Percentiles rank a stretch among this genome's conserved stretches.
These are phyloP conservation scores for Dichotomocladium elegans DNA, from an alignment of 371 early-diverging fungal species.

Conservation along the genomic window DNA sequence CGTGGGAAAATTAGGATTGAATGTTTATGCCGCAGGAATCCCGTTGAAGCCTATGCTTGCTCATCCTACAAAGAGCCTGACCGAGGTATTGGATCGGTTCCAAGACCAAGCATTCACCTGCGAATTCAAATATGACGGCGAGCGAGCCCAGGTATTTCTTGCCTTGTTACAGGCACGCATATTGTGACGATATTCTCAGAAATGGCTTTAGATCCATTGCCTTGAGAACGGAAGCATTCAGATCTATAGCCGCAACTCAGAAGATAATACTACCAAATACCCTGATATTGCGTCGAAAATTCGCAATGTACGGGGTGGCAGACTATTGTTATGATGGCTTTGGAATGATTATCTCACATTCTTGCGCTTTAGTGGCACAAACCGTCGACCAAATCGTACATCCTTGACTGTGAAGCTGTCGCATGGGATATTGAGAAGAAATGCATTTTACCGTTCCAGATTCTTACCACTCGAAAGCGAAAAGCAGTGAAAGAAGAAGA, in stretches of 20 bases:
- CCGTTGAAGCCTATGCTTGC: constrained; percentile 99
- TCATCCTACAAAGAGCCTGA: constrained; percentile 95
- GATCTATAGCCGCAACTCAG: constrained; percentile 97
- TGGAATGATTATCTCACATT: not conserved
- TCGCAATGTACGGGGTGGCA: constrained; percentile 42
- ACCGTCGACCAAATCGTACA: constrained; percentile 75
- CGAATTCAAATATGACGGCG: constrained; percentile 99
- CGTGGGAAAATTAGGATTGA: too few relatives aligned
- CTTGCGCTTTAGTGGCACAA: constrained; percentile 55
- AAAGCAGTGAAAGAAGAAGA: constrained; percentile 91
- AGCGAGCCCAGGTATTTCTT: constrained; percentile 89
- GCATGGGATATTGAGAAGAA: constrained; percentile 93
- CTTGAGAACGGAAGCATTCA: constrained; percentile 68
- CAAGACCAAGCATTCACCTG: constrained; percentile 91
- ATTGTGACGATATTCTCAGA: too few relatives aligned
- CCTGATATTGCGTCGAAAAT: constrained; percentile 86
- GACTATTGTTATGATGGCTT: too few relatives aligned
- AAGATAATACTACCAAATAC: constrained; percentile 94
- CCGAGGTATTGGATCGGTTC: constrained; percentile 93
- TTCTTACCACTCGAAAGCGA: constrained; percentile 96
- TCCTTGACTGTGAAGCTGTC: constrained; percentile 99
- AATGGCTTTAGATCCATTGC: constrained; percentile 66
- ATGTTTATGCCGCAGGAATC: constrained; percentile 45
- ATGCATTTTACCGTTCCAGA: constrained; percentile 97
- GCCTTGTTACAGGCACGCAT: too few relatives aligned